Percentiles rank a stretch among this genome's conserved stretches.
Evolutionary conservation across 805 yeast genomes (phyloP).

Genomic region (Zygoascus flipseniorum): DNA sequence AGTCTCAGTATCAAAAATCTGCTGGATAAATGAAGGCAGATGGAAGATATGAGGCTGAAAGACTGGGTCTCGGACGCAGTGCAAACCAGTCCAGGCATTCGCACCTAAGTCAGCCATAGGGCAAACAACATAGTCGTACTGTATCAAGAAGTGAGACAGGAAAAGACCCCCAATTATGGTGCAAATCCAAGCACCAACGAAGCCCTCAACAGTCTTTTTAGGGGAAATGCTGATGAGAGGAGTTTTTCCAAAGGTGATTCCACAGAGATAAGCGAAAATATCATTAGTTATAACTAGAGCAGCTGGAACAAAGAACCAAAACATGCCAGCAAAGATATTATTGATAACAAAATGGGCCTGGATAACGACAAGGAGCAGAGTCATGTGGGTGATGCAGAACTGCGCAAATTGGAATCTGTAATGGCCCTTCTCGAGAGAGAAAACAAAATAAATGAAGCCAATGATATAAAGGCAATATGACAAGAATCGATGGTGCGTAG

Average conservation of each 20-base stretch:
- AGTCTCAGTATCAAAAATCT: constrained; percentile 37
- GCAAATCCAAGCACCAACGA: constrained; percentile 94
- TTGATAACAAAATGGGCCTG: constrained; percentile 90
- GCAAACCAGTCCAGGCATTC: constrained; percentile 51
- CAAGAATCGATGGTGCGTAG: constrained; percentile 73
- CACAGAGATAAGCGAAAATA: constrained; percentile 93
- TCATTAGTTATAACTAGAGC: constrained; percentile 90
- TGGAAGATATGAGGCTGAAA: constrained; percentile 72
- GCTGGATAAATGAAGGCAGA: constrained; percentile 57
- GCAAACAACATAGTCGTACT: constrained; percentile 72
- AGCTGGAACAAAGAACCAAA: constrained; percentile 92
- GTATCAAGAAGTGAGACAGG: constrained; percentile 55
- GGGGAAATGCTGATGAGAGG: constrained; percentile 91
- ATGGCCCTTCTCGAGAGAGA: constrained; percentile 80
- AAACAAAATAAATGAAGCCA: constrained; percentile 86
- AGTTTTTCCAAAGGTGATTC: constrained; percentile 91
- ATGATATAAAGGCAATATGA: constrained; percentile 75
- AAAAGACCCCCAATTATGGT: constrained; percentile 68
- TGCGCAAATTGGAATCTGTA: constrained; percentile 91
- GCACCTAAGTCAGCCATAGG: constrained; percentile 59
- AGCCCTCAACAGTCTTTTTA: constrained; percentile 95
- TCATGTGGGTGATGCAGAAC: constrained; percentile 90
- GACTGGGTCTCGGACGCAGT: constrained; percentile 84
- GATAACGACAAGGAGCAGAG: constrained; percentile 76
- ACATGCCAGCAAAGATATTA: constrained; percentile 81